Conservation (phyloP, 2,329 filamentous ascomycete species). For the Neofusicoccum sp. region DNA sequence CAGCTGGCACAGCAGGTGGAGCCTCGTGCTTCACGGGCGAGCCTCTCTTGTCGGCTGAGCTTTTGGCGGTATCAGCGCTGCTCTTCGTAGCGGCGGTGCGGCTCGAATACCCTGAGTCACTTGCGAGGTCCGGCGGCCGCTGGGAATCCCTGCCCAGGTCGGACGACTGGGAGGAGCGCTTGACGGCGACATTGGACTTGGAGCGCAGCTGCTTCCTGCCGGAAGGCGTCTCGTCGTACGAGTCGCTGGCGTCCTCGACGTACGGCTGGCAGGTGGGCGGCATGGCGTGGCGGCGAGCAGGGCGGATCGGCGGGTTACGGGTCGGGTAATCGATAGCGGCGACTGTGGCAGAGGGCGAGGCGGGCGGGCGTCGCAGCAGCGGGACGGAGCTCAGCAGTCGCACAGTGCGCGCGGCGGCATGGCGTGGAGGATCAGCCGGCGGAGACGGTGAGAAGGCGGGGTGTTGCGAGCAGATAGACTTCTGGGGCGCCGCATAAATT, state of each 20-base stretch:
- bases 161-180: constrained; percentile 45
- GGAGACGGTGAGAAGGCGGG: constrained; percentile 7
- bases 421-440: constrained; percentile 9
- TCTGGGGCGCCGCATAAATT: constrained; percentile 16
- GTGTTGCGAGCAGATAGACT: constrained; percentile 12
- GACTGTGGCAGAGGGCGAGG: constrained; percentile 1
- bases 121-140: constrained; percentile 50
- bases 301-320: constrained; percentile 11
- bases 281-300: neutral
- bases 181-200: constrained; percentile 54
- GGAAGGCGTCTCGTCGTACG: neutral
- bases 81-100: constrained; percentile 56
- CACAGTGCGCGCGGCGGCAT: constrained; percentile 10
- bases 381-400: constrained; percentile 7
- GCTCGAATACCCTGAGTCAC: constrained; percentile 66
- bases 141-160: constrained; percentile 35
- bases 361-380: constrained; percentile 6
- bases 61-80: constrained; percentile 55
- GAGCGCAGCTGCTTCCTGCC: neutral
- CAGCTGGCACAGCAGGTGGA: constrained; percentile 1
- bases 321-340: constrained; percentile 18
- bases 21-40: constrained; percentile 10
- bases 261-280: neutral
- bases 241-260: constrained; percentile 4
- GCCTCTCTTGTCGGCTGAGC: constrained; percentile 28